Conservation (phyloP, 352 stramenopile species). For the Globisporangium rhizosaccharum region DNA sequence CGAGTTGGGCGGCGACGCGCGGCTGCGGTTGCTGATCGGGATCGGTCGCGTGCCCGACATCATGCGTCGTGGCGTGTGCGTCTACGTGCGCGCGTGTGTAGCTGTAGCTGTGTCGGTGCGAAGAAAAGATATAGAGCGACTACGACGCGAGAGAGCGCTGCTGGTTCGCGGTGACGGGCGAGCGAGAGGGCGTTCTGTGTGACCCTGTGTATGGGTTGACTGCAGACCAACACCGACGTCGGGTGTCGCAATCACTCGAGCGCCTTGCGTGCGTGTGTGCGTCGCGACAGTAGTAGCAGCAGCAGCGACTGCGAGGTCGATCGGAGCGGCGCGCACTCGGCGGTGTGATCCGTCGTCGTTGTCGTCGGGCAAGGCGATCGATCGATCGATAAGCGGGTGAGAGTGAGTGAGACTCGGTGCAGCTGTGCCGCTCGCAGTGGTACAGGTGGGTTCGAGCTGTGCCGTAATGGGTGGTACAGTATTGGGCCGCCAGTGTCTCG, state of each 20-base stretch:
- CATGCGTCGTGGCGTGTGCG: background rate
- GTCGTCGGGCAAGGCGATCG: no score
- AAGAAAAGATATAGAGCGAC: background rate
- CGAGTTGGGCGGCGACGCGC: conserved; percentile 10
- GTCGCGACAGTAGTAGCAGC: no score
- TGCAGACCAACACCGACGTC: conserved; percentile 1
- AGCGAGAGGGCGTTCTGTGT: background rate
- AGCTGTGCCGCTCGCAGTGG: no score
- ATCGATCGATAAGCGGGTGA: no score
- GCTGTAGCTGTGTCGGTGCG: background rate
- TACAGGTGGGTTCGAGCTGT: no score
- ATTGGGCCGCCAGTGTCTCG: no score
- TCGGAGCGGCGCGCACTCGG: no score
- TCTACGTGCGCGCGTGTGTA: background rate
- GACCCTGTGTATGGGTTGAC: background rate
- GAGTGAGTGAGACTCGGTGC: no score
- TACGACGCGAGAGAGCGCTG: background rate
- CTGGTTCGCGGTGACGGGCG: background rate
- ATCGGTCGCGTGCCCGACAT: conserved; percentile 13
- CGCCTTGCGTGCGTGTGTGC: background rate
- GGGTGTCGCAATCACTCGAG: background rate
- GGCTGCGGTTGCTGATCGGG: conserved; percentile 14
- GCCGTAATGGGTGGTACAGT: no score
- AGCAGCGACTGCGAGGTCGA: no score
- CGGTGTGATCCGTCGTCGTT: no score